These are phyloP conservation scores for Trichoderma harzianum DNA, from an alignment of 2,329 filamentous ascomycete genomes.

Conservation along the genomic window DNA sequence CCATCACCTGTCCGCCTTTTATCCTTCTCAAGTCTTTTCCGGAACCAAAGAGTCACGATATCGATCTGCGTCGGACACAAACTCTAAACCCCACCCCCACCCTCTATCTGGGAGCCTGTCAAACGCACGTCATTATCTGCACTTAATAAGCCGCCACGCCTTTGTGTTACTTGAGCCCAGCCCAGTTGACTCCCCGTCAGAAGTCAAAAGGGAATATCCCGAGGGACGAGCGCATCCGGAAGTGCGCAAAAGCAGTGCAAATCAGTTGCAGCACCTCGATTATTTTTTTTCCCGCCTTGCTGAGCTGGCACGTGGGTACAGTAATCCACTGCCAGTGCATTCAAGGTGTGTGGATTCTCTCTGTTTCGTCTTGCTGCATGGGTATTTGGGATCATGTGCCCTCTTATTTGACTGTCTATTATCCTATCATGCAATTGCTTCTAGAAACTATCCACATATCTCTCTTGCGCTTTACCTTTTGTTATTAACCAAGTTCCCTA, in stretches of 20 bases:
- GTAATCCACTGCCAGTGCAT: constrained; percentile 6
- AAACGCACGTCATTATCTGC: constrained; percentile 15
- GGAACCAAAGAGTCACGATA: not conserved
- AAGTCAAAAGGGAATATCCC: not conserved
- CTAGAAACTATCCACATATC: not conserved
- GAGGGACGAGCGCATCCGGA: not conserved
- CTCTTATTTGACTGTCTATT: not conserved
- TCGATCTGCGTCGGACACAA: constrained; percentile 6
- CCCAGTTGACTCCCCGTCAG: not conserved
- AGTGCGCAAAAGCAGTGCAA: not conserved
- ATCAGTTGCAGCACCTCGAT: not conserved
- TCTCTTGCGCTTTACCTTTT: not conserved
- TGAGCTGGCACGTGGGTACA: constrained; percentile 13
- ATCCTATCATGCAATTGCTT: not conserved
- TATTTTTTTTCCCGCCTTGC: not conserved
- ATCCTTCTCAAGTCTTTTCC: not conserved
- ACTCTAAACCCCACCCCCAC: constrained; percentile 13
- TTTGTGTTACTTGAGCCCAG: not conserved
- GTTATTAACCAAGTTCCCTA: constrained; percentile 5
- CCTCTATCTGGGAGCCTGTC: constrained; percentile 13
- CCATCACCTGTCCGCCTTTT: not conserved
- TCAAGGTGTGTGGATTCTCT: constrained; percentile 4
- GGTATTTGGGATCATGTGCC: constrained; percentile 9
- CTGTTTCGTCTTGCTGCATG: constrained; percentile 3
- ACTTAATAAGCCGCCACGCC: constrained; percentile 15